Percentiles rank a stretch among this genome's conserved stretches.
Evolutionary conservation across 495 filamentous ascomycete genomes (phyloP).

Genomic region (Oleoguttula mirabilis): DNA sequence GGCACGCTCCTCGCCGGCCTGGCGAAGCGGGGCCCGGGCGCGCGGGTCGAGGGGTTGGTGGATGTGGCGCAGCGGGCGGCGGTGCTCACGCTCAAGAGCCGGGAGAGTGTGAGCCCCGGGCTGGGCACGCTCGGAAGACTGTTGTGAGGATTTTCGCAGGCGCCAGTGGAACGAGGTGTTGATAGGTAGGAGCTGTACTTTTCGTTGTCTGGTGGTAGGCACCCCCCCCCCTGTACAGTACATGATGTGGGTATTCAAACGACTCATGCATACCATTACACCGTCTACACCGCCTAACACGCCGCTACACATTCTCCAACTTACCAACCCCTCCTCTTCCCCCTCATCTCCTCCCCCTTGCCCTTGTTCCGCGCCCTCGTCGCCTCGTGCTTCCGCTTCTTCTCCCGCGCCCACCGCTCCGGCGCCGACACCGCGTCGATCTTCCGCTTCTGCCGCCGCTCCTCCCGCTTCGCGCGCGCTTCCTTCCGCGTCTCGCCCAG

Average conservation of each 20-base stretch:
- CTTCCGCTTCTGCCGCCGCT: conserved; percentile 65
- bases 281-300: no score
- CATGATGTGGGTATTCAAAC: no score
- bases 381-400: conserved; percentile 73
- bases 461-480: conserved; percentile 56
- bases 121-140: conserved; percentile 13
- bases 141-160: no score
- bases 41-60: conserved; percentile 37
- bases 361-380: conserved; percentile 75
- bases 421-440: conserved; percentile 75
- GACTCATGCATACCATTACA: no score
- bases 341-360: conserved; percentile 55
- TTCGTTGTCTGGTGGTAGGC: no score
- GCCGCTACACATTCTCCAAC: no score
- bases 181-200: no score
- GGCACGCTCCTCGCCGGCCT: conserved; percentile 66
- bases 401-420: conserved; percentile 58
- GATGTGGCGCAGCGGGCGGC: conserved; percentile 63
- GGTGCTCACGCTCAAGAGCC: conserved; percentile 57
- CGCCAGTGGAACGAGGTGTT: no score
- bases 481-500: conserved; percentile 55
- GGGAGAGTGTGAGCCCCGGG: conserved; percentile 51
- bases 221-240: no score
- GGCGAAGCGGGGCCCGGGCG: conserved; percentile 22
- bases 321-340: conserved; percentile 56